These are phyloP conservation scores for Pilaira anomala DNA, from an alignment of 192 early-diverging fungal genomes.

Conservation along the genomic window DNA sequence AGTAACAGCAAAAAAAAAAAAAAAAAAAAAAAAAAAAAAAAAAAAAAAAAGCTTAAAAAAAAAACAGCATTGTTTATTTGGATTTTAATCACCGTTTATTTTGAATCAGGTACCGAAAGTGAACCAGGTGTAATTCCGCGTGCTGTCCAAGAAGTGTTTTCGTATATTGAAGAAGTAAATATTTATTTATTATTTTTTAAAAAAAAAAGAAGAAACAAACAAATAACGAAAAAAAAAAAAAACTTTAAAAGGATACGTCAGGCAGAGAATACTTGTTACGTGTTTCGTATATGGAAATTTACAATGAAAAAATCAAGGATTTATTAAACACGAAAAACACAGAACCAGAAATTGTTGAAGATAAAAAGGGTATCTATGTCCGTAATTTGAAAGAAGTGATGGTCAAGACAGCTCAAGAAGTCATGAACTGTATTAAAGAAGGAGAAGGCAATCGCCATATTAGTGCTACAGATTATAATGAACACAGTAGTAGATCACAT, in stretches of 20 bases:
- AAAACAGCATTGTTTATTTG: background rate
- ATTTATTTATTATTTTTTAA: background rate
- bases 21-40: no score
- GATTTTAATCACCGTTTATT: background rate
- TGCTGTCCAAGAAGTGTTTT: slow-evolving; percentile 74
- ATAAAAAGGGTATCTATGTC: slow-evolving; percentile 72
- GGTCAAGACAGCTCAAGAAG: slow-evolving; percentile 66
- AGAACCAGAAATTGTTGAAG: slow-evolving; percentile 72
- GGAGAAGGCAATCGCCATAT: slow-evolving; percentile 84
- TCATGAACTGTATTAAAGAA: slow-evolving; percentile 70
- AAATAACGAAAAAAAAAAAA: no score
- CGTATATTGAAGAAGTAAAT: slow-evolving; percentile 60
- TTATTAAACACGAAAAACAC: slow-evolving; percentile 77
- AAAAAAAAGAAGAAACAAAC: background rate
- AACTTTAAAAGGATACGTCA: background rate
- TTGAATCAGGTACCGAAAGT: slow-evolving; percentile 51
- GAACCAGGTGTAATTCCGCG: slow-evolving; percentile 77
- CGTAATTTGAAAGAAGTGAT: slow-evolving; percentile 67
- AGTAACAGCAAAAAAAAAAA: no score
- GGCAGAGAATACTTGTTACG: slow-evolving; percentile 79
- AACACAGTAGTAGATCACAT: slow-evolving; percentile 87
- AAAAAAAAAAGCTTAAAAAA: no score
- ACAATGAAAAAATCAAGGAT: slow-evolving; percentile 92
- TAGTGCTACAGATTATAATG: slow-evolving; percentile 91
- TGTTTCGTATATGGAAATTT: slow-evolving; percentile 97